Percentiles rank a stretch among this genome's conserved stretches.
Evolutionary conservation across 176 grass and related monocot genomes (phyloP).

Genomic region (Avena atlantica): DNA sequence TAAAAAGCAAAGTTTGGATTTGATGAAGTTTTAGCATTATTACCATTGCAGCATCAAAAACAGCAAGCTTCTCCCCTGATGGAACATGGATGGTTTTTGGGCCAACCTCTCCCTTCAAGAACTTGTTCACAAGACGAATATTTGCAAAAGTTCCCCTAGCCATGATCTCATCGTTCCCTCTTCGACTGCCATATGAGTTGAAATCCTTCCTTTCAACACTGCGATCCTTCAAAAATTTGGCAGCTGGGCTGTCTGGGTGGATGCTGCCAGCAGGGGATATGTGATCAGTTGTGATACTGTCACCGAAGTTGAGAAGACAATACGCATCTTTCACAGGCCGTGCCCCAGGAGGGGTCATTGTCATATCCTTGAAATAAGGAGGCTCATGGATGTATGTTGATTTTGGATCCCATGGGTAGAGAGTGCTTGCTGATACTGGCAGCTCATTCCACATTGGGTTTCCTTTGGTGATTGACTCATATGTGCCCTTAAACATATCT

Average conservation of each 20-base stretch:
- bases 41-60: conserved; percentile 88
- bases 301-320: conserved; percentile 93
- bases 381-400: conserved; percentile 98
- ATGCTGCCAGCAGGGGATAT: conserved; percentile 94
- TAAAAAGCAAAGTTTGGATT: conserved; percentile 19
- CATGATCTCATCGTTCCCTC: conserved; percentile 97
- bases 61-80: conserved; percentile 87
- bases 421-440: conserved; percentile 71
- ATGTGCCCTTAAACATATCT: conserved; percentile 95
- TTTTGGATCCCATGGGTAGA: conserved; percentile 85
- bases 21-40: conserved; percentile 12
- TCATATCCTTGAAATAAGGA: conserved; percentile 98
- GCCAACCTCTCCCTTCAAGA: conserved; percentile 93
- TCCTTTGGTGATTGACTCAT: conserved; percentile 89
- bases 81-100: conserved; percentile 87
- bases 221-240: conserved; percentile 76
- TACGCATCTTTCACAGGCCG: conserved; percentile 95
- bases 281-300: conserved; percentile 99
- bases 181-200: conserved; percentile 95
- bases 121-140: conserved; percentile 93
- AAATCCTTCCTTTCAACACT: conserved; percentile 84
- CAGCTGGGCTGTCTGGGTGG: conserved; percentile 87
- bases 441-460: conserved; percentile 99
- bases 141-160: conserved; percentile 99
- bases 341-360: conserved; percentile 90